A percentile compares a stretch with the other conserved stretches of the same genome.
These are phyloP conservation scores for Misopates orontium DNA, from an alignment of 257 asterid genomes.

Conservation along the genomic window DNA sequence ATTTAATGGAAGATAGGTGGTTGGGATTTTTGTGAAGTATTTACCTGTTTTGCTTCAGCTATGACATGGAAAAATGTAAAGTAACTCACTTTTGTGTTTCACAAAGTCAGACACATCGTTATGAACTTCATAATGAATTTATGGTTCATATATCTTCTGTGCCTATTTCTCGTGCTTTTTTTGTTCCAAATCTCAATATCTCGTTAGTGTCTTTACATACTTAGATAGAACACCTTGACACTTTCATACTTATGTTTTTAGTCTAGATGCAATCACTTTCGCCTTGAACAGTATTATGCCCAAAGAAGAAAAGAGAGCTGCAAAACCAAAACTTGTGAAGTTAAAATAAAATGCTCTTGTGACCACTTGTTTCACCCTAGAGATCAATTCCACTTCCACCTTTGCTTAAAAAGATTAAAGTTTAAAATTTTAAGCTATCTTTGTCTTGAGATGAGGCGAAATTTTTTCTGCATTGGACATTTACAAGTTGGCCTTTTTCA, in stretches of 20 bases:
- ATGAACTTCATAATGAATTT: neutral
- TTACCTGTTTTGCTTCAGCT: no score
- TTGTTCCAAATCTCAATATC: neutral
- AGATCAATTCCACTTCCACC: neutral
- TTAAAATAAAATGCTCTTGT: neutral
- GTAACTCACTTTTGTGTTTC: slow-evolving; percentile 6
- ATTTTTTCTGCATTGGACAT: neutral
- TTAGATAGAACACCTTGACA: neutral
- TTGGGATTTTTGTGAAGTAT: neutral
- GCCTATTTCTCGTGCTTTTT: neutral
- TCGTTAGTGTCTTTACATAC: neutral
- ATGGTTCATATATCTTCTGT: neutral
- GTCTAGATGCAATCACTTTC: slow-evolving; percentile 3
- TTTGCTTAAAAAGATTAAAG: neutral
- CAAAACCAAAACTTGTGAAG: no score
- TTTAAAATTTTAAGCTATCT: neutral
- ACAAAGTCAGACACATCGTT: neutral
- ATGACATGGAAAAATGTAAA: no score
- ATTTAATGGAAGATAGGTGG: no score
- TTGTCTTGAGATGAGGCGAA: neutral
- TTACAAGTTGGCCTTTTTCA: neutral
- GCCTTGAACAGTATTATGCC: neutral
- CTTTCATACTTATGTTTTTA: neutral
- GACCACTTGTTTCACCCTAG: neutral
- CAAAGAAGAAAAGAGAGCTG: no score